Conservation (phyloP, 768 basidiomycete species). For the Kwoniella europaea region DNA sequence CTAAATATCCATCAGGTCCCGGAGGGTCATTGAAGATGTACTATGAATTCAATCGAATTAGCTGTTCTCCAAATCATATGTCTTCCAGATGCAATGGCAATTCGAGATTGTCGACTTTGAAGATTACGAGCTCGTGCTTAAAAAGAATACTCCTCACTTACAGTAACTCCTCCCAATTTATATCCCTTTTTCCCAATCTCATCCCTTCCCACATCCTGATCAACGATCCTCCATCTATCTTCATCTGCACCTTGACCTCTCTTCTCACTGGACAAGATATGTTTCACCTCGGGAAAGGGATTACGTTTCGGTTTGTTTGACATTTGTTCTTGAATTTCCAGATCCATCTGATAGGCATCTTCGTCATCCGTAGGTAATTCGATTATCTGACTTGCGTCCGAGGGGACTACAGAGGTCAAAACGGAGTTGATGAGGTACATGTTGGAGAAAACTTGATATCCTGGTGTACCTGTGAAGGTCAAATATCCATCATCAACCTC, state of each 20-base stretch:
- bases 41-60: constrained; percentile 10
- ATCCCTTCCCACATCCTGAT: constrained; percentile 27
- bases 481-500: too few species aligned
- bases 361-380: not conserved
- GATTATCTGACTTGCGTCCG: not conserved
- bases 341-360: constrained; percentile 1
- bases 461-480: constrained; percentile 27
- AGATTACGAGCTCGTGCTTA: not conserved
- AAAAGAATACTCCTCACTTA: constrained; percentile 19
- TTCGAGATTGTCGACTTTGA: too few species aligned
- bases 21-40: constrained; percentile 50
- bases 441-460: constrained; percentile 43
- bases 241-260: constrained; percentile 35
- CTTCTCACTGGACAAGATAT: constrained; percentile 20
- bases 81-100: not conserved
- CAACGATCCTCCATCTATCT: constrained; percentile 41
- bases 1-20: constrained; percentile 36
- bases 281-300: constrained; percentile 19
- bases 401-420: constrained; percentile 27
- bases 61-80: not conserved
- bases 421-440: constrained; percentile 32
- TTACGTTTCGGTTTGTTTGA: not conserved
- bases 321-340: constrained; percentile 5
- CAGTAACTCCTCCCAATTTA: constrained; percentile 41
- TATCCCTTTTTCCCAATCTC: constrained; percentile 42